Base-by-base conservation (phyloP, 345 rosid genomes). In the Lagerstroemia speciosa region DNA sequence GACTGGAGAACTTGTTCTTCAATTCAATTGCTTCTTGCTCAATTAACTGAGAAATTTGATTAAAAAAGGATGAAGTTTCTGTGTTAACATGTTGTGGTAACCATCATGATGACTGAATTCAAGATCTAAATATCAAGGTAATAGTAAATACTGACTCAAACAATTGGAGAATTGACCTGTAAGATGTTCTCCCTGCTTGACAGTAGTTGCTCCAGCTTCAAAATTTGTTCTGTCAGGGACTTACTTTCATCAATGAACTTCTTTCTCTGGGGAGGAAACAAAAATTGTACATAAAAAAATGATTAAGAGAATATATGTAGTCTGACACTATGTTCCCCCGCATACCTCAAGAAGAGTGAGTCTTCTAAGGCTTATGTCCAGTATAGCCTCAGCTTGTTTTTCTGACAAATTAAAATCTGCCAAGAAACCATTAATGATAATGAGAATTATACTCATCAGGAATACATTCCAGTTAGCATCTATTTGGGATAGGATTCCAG, bases 331-430 rank as follows among this genome's bases (percentile, higher is more conserved):
- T 26, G 34, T 65, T 48, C 30, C 52, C 41, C 52, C 48, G 67
- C 64, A 67, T 67, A 91, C 97, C 98, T 93, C 98, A 67, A 91
- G 96, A 76, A 80, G 83, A 75, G 81, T 85, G 66, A 93, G 85
- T 68, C 97, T 78, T 83, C 96, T 76, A 64, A 93, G 81, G 76
- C 80, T 89, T 63, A 93, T 93, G 78, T 86, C 97, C 75, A 93
- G 75, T 72, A 93, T 78, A 65, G 96, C 96, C 12, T 93, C 94
- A 70, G 96, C 94, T 85, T 93, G 97, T 72, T 89, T 91, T 70
- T 80, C 93, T 69, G 98, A 93, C 37, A 93, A 85, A 73, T 77
- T 73, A 77, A 82, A 89, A 72, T 80, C 96, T 93, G 84, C 74
- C 76, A 69, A 32, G 45, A 5, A 32, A 73, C 64, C 31, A 41